Percentiles rank a stretch among this genome's conserved stretches.
These are phyloP conservation scores for Puccinia novopanici DNA, from an alignment of 1,284 basidiomycete genomes.

Conservation along the genomic window DNA sequence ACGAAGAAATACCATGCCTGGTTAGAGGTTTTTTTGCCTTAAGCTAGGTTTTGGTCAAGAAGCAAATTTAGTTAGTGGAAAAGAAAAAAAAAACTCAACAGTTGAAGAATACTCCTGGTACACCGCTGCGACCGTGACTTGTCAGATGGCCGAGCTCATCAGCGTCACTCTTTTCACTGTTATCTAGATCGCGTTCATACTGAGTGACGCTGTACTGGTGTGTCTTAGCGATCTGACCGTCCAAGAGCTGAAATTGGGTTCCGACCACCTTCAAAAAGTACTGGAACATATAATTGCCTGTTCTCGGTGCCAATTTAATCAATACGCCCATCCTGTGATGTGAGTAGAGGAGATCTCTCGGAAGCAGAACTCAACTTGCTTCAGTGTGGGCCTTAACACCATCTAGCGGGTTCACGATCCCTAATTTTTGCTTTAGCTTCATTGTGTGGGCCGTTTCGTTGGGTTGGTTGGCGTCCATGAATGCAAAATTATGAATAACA, in stretches of 20 bases:
- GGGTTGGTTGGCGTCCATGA: constrained; percentile 79
- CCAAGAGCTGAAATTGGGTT: constrained; percentile 74
- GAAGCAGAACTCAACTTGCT: constrained; percentile 60
- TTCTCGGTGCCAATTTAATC: background rate
- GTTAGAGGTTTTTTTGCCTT: background rate
- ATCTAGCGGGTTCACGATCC: constrained; percentile 80
- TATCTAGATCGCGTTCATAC: constrained; percentile 82
- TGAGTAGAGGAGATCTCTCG: constrained; percentile 53
- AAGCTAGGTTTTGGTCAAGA: background rate
- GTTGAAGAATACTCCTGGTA: constrained; percentile 58
- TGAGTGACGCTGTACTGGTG: constrained; percentile 93
- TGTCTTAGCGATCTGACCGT: constrained; percentile 68
- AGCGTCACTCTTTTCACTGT: constrained; percentile 53
- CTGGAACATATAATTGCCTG: constrained; percentile 58
- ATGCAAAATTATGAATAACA: constrained; percentile 76
- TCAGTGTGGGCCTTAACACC: constrained; percentile 67
- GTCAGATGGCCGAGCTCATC: constrained; percentile 62
- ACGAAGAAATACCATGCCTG: background rate
- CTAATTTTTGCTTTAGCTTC: constrained; percentile 74
- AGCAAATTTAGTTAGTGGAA: background rate
- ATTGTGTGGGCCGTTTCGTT: constrained; percentile 61
- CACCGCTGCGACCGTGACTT: constrained; percentile 75
- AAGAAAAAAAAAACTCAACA: constrained; percentile 20
- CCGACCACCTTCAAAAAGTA: constrained; percentile 66
- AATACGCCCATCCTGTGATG: background rate